Evolutionary conservation across 495 filamentous ascomycete species (phyloP).

Genomic region (Haplographium delicatum): DNA sequence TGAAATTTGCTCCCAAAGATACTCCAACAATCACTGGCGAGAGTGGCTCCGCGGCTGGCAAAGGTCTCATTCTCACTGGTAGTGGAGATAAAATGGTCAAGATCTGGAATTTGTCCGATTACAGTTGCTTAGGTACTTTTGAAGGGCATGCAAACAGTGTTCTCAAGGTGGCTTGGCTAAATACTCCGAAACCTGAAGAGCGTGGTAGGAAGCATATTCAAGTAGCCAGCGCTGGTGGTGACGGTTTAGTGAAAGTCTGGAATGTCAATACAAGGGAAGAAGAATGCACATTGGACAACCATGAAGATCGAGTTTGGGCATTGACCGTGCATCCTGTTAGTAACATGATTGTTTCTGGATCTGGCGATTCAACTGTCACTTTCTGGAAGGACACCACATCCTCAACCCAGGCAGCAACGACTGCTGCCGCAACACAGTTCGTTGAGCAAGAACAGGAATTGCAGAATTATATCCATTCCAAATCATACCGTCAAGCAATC

Average conservation of each 20-base stretch:
- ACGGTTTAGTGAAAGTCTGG: conserved; percentile 97
- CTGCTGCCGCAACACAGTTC: conserved; percentile 65
- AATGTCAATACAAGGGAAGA: conserved; percentile 73
- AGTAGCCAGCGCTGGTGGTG: conserved; percentile 83
- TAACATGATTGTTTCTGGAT: conserved; percentile 77
- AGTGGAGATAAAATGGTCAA: conserved; percentile 95
- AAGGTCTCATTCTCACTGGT: conserved; percentile 78
- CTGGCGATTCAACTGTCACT: conserved; percentile 81
- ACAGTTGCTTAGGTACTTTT: conserved; percentile 86
- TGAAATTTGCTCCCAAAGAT: conserved; percentile 75
- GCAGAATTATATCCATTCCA: conserved; percentile 81
- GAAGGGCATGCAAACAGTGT: conserved; percentile 96
- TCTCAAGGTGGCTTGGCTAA: conserved; percentile 88
- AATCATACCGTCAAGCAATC: conserved; percentile 87
- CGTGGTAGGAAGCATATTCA: conserved; percentile 48
- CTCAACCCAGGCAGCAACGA: conserved; percentile 65
- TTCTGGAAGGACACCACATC: conserved; percentile 93
- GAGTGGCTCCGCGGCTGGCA: conserved; percentile 57
- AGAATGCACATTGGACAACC: conserved; percentile 87
- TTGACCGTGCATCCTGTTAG: conserved; percentile 63
- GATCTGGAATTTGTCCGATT: conserved; percentile 90
- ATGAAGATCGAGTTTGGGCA: conserved; percentile 90
- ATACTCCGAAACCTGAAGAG: conserved; percentile 46
- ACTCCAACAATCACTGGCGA: conserved; percentile 67
- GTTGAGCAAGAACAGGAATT: conserved; percentile 91